Percentiles rank a stretch among this genome's conserved stretches.
These are phyloP conservation scores for Coleophoma cylindrospora DNA, from an alignment of 2,329 filamentous ascomycete genomes.

Conservation along the genomic window DNA sequence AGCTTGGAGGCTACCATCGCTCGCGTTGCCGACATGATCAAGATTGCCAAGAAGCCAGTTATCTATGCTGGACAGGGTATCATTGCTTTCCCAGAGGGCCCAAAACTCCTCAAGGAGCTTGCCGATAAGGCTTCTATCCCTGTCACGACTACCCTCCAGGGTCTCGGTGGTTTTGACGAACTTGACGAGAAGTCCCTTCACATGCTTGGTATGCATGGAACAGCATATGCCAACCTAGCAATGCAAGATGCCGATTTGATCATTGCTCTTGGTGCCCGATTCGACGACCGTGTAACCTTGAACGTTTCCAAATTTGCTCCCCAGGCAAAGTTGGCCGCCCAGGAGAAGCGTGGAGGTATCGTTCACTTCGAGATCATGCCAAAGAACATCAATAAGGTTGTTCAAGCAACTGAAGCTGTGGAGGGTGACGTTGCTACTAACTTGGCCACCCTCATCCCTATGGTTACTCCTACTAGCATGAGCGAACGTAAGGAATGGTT, in stretches of 20 bases:
- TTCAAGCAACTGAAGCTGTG: conserved; percentile 91
- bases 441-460: conserved; percentile 68
- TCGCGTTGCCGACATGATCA: conserved; percentile 77
- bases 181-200: conserved; percentile 90
- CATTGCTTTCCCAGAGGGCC: conserved; percentile 72
- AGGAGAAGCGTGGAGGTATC: conserved; percentile 85
- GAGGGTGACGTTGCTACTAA: conserved; percentile 88
- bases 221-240: conserved; percentile 95
- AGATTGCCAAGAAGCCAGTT: conserved; percentile 86
- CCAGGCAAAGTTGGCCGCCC: conserved; percentile 76
- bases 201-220: conserved; percentile 98
- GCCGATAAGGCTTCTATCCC: conserved; percentile 87
- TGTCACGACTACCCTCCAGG: conserved; percentile 93
- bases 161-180: conserved; percentile 88
- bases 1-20: conserved; percentile 70
- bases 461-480: conserved; percentile 57
- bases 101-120: conserved; percentile 76
- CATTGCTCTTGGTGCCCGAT: conserved; percentile 87
- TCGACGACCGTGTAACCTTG: conserved; percentile 91
- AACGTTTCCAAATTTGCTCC: conserved; percentile 85
- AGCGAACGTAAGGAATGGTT: conserved; percentile 80
- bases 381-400: conserved; percentile 99
- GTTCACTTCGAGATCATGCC: conserved; percentile 98
- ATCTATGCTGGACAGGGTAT: conserved; percentile 94
- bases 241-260: conserved; percentile 97